Evolutionary conservation across 2,329 filamentous ascomycete species (phyloP), one percentile per base, ranked within the genome.

Genomic region (Raffaelea ambrosiae): DNA sequence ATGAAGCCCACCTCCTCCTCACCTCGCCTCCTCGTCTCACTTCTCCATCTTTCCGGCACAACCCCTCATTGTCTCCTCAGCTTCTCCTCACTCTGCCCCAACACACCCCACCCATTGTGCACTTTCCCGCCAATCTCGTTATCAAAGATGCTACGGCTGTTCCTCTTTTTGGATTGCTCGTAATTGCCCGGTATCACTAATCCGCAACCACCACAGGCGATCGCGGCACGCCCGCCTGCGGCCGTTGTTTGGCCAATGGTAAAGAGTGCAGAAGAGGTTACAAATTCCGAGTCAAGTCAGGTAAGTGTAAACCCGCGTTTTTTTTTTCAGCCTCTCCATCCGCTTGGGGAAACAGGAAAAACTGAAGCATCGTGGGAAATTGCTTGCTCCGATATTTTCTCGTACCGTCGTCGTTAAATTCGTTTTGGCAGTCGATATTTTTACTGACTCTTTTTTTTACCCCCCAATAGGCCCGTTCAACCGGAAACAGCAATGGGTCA

Each of bases 221-320:
- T 48, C 64, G 69, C 40, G 58, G 57, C 2, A 60, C 58, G 26
- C 63, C 62, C 19, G 51, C 55, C 4, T 66, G 64, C 49, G 60
- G 63, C 20, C 59, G 62, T 26, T 66, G 64, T 47, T 48, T 51
- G 11, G 53, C 51, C 44, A 54, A 53, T 31, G 53, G 56, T 21
- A 56, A 54, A 5, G 44, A 54, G 10, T 66, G 64, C 54, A 54
- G 43, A 8, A 55, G 59, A 40, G 60, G 57, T 22, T 60, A 63
- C 52, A 64, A 63, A 52, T 63, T 66, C 26, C 61, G 61, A 9
- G 53, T 60, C 16, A 57, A 56, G 16, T 54, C 51, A 20, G 53
- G 59, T 61, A 44, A 21, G 51, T 20, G 7, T n/a, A 35, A 20
- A 13, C 21, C 19, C n/a, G 23, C 40, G 29, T 18, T 41, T 7